phyloP scores from a whole-genome alignment of 306 rosid species.

The Fagus crenata region DNA sequence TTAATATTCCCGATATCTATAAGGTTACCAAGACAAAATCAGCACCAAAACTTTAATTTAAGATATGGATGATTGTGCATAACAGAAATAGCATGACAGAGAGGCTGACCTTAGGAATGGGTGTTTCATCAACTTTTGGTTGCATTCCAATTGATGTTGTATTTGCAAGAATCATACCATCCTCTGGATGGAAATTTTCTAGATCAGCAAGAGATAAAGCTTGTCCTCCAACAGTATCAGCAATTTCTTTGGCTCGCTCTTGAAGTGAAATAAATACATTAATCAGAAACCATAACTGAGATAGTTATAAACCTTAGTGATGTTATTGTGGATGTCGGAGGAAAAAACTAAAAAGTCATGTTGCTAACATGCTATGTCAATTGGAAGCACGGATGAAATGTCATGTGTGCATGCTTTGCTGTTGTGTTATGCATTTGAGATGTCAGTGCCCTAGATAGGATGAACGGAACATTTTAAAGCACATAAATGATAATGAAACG shows the following conservation, averaged over 20 bases:
- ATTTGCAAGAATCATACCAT: slow-evolving; percentile 91
- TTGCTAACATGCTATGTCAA: slow-evolving; percentile 6
- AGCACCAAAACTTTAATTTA: slow-evolving; percentile 18
- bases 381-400: slow-evolving; percentile 2
- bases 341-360: background rate
- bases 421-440: background rate
- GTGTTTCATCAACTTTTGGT: slow-evolving; percentile 82
- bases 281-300: slow-evolving; percentile 13
- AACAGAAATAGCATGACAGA: slow-evolving; percentile 25
- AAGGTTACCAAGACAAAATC: background rate
- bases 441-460: background rate
- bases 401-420: background rate
- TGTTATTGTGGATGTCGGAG: background rate
- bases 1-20: background rate
- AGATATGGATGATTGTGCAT: slow-evolving; percentile 6
- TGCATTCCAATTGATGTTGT: slow-evolving; percentile 95
- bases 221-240: slow-evolving; percentile 71
- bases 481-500: background rate
- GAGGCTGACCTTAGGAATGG: slow-evolving; percentile 71
- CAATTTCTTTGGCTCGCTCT: slow-evolving; percentile 91
- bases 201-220: slow-evolving; percentile 77
- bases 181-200: slow-evolving; percentile 72
- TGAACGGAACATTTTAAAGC: background rate
- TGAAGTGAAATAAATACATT: slow-evolving; percentile 24
- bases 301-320: background rate